Percentiles rank a stretch among this genome's conserved stretches.
Conservation (phyloP, 768 basidiomycete species). For the Ramaria sp. region DNA sequence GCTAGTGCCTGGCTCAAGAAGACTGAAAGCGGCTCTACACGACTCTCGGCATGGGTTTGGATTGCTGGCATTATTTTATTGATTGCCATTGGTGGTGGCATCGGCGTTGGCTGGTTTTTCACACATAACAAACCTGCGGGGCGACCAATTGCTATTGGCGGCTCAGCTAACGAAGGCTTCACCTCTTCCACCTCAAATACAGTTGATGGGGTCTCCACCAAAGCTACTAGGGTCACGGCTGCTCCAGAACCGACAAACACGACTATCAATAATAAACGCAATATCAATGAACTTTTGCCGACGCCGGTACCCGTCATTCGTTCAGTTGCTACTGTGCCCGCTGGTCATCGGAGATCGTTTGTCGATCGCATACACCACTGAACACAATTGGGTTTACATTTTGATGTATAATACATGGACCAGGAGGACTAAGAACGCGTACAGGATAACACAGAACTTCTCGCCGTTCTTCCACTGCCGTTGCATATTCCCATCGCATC, state of each 20-base stretch:
- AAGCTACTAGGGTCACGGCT: conserved; percentile 12
- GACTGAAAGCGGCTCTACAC: conserved; percentile 40
- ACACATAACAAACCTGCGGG: conserved; percentile 37
- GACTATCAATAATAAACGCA: not conserved
- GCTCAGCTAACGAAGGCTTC: conserved; percentile 37
- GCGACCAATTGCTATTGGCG: conserved; percentile 53
- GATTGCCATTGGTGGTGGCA: conserved; percentile 42
- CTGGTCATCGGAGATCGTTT: not conserved
- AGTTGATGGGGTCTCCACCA: conserved; percentile 12
- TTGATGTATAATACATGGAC: not conserved
- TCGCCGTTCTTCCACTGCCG: not conserved
- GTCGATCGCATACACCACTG: not conserved
- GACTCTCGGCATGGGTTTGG: conserved; percentile 61
- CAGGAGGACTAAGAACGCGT: not conserved
- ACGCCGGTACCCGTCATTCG: not conserved
- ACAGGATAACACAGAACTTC: not conserved
- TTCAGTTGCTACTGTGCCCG: not conserved
- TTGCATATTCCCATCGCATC: not conserved
- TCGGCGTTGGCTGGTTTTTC: conserved; percentile 49
- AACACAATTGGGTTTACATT: not conserved
- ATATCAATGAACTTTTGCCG: not conserved
- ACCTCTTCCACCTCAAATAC: conserved; percentile 12
- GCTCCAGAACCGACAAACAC: conserved; percentile 9
- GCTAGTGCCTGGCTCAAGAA: conserved; percentile 57
- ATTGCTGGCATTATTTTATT: conserved; percentile 49